Percentiles rank a stretch among this genome's conserved stretches.
Evolutionary conservation across 441 rosid genomes (phyloP).

Genomic region (Pelargonium australe): DNA sequence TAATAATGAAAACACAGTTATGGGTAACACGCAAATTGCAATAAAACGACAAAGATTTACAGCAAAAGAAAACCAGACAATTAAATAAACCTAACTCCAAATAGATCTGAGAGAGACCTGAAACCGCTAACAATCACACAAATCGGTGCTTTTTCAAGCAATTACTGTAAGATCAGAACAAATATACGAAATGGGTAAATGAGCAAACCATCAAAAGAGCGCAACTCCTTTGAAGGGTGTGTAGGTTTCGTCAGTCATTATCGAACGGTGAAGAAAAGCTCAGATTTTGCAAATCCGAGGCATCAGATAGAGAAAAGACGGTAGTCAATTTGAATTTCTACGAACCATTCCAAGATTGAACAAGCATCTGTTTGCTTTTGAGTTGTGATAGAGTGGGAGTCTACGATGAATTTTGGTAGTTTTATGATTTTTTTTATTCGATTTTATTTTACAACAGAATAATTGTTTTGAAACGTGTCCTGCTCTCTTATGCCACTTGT

Average conservation of each 20-base stretch:
- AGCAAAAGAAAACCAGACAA: not conserved
- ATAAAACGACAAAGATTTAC: not conserved
- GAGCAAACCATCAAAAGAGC: not conserved
- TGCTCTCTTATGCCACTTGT: too few species aligned
- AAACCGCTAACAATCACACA: not conserved
- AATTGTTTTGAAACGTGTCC: too few species aligned
- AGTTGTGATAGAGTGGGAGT: too few species aligned
- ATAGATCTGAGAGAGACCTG: not conserved
- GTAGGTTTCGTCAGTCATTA: not conserved
- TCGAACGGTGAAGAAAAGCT: not conserved
- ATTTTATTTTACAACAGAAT: too few species aligned
- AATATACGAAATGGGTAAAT: not conserved
- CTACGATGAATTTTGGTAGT: too few species aligned
- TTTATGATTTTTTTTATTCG: too few species aligned
- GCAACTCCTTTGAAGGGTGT: not conserved
- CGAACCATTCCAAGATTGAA: too few species aligned
- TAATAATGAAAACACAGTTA: not conserved
- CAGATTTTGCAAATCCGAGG: not conserved
- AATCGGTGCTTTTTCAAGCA: not conserved
- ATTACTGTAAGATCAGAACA: not conserved
- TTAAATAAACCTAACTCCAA: not conserved
- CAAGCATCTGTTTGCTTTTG: too few species aligned
- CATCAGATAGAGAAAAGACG: not conserved
- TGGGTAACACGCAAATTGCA: not conserved
- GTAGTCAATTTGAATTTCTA: too few species aligned